phyloP scores from a whole-genome alignment of 176 grass and related monocot genomes.

The bread wheat (Triticum aestivum) region DNA sequence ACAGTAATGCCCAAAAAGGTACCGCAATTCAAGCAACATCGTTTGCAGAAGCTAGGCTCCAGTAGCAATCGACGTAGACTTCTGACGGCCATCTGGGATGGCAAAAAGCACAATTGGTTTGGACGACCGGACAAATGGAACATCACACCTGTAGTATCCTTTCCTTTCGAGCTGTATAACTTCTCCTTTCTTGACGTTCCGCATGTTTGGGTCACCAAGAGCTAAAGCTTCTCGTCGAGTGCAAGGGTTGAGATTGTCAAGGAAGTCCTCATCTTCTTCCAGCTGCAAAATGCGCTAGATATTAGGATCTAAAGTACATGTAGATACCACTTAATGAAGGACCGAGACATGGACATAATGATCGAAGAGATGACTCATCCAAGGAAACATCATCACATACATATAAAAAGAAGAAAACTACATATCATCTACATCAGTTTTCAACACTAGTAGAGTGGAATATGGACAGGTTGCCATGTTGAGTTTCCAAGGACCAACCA shows the following conservation, averaged over 20 bases:
- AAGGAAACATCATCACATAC: no score
- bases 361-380: no score
- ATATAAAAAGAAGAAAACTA: no score
- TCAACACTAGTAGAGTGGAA: no score
- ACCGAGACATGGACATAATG: no score
- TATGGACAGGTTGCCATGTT: no score
- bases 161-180: no score
- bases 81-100: slow-evolving; percentile 76
- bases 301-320: background rate
- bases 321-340: background rate
- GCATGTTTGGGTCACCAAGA: slow-evolving; percentile 47
- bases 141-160: slow-evolving; percentile 29
- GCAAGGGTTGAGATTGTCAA: slow-evolving; percentile 83
- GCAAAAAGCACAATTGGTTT: slow-evolving; percentile 75
- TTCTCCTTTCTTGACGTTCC: slow-evolving; percentile 49
- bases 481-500: no score
- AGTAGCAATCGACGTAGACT: slow-evolving; percentile 25
- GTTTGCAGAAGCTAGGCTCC: background rate
- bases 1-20: no score
- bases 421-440: no score
- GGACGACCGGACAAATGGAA: slow-evolving; percentile 60
- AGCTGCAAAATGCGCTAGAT: slow-evolving; percentile 41
- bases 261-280: slow-evolving; percentile 82
- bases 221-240: slow-evolving; percentile 59
- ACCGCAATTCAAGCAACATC: background rate